Conservation (phyloP, 352 stramenopile species). For the Phytophthora aleatoria region DNA sequence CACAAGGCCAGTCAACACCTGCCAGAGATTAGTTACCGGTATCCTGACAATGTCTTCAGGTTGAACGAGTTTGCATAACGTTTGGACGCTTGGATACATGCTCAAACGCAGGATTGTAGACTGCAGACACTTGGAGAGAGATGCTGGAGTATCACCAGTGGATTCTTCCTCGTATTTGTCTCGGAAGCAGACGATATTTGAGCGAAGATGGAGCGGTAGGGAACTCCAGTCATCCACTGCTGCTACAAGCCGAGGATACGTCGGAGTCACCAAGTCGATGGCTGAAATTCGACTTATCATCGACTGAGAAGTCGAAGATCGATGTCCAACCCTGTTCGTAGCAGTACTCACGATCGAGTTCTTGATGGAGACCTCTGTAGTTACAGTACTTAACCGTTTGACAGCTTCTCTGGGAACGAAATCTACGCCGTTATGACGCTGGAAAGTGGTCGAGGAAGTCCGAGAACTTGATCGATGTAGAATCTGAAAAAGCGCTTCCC, state of each 20-base stretch:
- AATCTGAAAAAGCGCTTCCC: slow-evolving; percentile 59
- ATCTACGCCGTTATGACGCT: slow-evolving; percentile 12
- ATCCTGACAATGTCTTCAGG: slow-evolving; percentile 4
- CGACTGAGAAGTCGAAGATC: slow-evolving; percentile 15
- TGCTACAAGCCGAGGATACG: slow-evolving; percentile 41
- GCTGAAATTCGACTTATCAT: slow-evolving; percentile 30
- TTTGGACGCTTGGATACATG: slow-evolving; percentile 32
- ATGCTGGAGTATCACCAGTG: neutral
- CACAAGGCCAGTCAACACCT: slow-evolving; percentile 44
- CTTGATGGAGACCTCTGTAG: neutral
- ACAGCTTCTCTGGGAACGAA: neutral
- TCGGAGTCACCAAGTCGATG: slow-evolving; percentile 27
- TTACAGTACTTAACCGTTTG: neutral
- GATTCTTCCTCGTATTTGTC: slow-evolving; percentile 20
- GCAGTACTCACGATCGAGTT: neutral
- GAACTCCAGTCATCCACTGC: slow-evolving; percentile 20
- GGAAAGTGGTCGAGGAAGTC: slow-evolving; percentile 32
- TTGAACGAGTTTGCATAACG: neutral
- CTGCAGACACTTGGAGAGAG: slow-evolving; percentile 50
- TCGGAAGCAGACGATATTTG: slow-evolving; percentile 37
- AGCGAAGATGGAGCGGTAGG: slow-evolving; percentile 36
- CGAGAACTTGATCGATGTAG: slow-evolving; percentile 36
- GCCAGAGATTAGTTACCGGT: slow-evolving; percentile 17
- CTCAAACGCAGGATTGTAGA: slow-evolving; percentile 43
- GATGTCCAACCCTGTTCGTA: neutral